Evolutionary conservation across 2,329 filamentous ascomycete genomes (phyloP).

Genomic region (Simplicillium sp.): DNA sequence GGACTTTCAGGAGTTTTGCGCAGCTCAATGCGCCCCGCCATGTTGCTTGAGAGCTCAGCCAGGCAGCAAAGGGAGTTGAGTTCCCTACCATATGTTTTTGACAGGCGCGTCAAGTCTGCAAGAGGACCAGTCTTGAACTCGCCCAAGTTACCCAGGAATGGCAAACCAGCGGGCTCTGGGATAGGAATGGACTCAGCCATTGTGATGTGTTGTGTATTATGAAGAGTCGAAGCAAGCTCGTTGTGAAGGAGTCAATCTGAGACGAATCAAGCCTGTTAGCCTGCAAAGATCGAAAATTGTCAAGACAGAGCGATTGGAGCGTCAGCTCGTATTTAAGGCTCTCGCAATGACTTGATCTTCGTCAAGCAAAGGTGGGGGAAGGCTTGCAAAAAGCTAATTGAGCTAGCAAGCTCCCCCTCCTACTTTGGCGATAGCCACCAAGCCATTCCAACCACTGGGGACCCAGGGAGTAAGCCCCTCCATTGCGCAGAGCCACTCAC

Average conservation of each 20-base stretch:
- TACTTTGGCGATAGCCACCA: no score
- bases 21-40: not conserved
- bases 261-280: not conserved
- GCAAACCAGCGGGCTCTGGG: conserved; percentile 54
- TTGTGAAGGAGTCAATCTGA: not conserved
- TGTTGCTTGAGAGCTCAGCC: not conserved
- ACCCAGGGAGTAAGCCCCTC: no score
- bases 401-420: no score
- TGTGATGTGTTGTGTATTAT: conserved; percentile 1
- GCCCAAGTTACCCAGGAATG: conserved; percentile 54
- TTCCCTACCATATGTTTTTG: conserved; percentile 54
- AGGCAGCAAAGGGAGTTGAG: not conserved
- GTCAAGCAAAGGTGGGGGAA: no score
- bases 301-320: no score
- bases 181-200: conserved; percentile 37
- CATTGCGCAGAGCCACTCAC: no score
- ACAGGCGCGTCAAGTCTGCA: conserved; percentile 44
- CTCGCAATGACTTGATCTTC: no score
- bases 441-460: no score
- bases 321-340: no score
- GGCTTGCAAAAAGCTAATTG: no score
- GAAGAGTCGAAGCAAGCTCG: no score
- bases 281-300: no score
- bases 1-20: not conserved
- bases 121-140: conserved; percentile 54